Evolutionary conservation across 169 alveolate genomes (phyloP).

Genomic region (Toxoplasma gondii): DNA sequence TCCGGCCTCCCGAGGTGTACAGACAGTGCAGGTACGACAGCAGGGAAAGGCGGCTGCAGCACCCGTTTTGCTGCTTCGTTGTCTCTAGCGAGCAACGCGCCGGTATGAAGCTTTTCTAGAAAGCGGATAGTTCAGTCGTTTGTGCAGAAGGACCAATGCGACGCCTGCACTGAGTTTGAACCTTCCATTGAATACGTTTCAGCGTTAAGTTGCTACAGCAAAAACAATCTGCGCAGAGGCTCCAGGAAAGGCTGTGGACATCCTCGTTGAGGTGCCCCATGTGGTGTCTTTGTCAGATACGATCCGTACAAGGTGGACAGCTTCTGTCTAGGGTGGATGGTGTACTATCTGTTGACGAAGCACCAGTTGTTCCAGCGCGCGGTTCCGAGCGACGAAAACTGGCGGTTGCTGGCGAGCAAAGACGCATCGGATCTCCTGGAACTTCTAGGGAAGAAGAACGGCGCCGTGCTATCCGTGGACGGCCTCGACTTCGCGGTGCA

Average conservation of each 20-base stretch:
- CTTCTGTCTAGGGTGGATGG: slow-evolving; percentile 82
- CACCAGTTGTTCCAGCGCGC: slow-evolving; percentile 78
- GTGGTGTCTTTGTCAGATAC: slow-evolving; percentile 47
- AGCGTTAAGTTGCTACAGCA: too few relatives aligned
- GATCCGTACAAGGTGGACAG: slow-evolving; percentile 81
- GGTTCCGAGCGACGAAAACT: slow-evolving; percentile 57
- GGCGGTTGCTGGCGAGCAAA: slow-evolving; percentile 66
- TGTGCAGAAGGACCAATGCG: too few relatives aligned
- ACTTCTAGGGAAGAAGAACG: slow-evolving; percentile 68
- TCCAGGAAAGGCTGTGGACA: too few relatives aligned
- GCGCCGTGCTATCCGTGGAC: slow-evolving; percentile 65
- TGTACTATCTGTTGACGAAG: slow-evolving; percentile 79
- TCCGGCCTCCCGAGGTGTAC: slow-evolving; percentile 84
- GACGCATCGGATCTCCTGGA: slow-evolving; percentile 53
- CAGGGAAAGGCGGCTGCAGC: too few relatives aligned
- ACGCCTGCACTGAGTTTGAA: too few relatives aligned
- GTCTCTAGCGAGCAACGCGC: too few relatives aligned
- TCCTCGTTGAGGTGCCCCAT: too few relatives aligned
- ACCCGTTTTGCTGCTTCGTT: too few relatives aligned
- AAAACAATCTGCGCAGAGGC: too few relatives aligned
- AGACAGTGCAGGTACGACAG: slow-evolving; percentile 45
- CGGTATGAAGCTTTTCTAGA: too few relatives aligned
- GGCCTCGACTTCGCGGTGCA: slow-evolving; percentile 70
- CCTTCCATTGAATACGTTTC: too few relatives aligned
- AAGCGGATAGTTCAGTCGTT: too few relatives aligned